A percentile compares a stretch with the other conserved stretches of the same genome.
Evolutionary conservation across 805 yeast species (phyloP).

Genomic region (Ogataea paraovalis): DNA sequence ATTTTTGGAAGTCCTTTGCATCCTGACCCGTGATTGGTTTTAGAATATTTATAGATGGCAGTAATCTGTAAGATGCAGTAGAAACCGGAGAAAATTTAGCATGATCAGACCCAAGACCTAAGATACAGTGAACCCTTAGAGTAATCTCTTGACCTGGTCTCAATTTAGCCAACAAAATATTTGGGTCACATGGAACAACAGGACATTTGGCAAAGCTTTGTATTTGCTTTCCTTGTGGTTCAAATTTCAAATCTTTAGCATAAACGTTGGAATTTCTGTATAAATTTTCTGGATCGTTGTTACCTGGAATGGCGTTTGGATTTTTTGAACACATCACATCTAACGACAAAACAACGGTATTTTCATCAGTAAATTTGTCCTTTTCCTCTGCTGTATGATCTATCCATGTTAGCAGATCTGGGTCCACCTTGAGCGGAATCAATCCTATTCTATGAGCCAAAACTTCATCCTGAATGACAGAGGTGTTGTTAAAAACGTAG

Average conservation of each 20-base stretch:
- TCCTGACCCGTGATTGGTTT: conserved; percentile 71
- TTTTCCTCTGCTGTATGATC: conserved; percentile 62
- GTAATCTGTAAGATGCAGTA: conserved; percentile 90
- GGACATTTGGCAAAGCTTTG: conserved; percentile 65
- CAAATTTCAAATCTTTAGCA: conserved; percentile 84
- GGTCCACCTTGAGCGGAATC: conserved; percentile 85
- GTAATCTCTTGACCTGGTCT: conserved; percentile 97
- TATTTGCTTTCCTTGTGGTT: conserved; percentile 85
- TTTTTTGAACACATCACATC: conserved; percentile 82
- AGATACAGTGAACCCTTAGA: conserved; percentile 81
- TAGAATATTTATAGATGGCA: conserved; percentile 80
- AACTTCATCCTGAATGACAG: conserved; percentile 96
- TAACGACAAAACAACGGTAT: conserved; percentile 80
- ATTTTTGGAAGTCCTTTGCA: conserved; percentile 76
- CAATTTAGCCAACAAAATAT: conserved; percentile 84
- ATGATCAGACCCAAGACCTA: conserved; percentile 92
- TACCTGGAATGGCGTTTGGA: conserved; percentile 73
- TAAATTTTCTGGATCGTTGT: conserved; percentile 77
- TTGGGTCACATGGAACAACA: conserved; percentile 79
- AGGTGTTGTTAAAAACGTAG: conserved; percentile 87
- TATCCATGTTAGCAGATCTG: conserved; percentile 84
- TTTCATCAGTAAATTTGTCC: conserved; percentile 75
- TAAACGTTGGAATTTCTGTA: conserved; percentile 84
- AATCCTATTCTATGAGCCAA: conserved; percentile 93
- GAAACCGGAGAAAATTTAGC: conserved; percentile 97